Evolutionary conservation across 305 asterid species (phyloP).

Genomic region (Fraxinus sp.): DNA sequence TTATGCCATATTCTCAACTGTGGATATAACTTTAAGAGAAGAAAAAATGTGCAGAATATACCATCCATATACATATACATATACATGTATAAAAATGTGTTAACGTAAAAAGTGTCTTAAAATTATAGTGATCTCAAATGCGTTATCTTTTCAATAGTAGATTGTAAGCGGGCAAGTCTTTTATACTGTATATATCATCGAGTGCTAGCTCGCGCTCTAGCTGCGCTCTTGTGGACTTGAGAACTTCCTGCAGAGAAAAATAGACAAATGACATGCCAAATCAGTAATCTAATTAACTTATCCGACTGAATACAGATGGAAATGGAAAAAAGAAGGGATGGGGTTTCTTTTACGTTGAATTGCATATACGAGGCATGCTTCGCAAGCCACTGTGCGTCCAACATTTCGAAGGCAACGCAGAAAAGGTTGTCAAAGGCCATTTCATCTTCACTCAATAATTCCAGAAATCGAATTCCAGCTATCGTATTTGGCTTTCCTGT

Average conservation of each 20-base stretch:
- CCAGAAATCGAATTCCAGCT: constrained; percentile 72
- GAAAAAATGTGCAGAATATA: neutral
- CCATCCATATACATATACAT: neutral
- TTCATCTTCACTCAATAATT: constrained; percentile 60
- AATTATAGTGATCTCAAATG: neutral
- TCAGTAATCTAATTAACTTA: neutral
- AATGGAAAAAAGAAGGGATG: neutral
- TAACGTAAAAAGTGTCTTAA: neutral
- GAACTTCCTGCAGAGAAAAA: constrained; percentile 62
- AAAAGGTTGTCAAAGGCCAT: constrained; percentile 86
- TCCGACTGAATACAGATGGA: neutral
- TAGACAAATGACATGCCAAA: neutral
- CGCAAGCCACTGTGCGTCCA: constrained; percentile 90
- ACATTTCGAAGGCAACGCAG: constrained; percentile 78
- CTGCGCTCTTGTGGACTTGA: constrained; percentile 75
- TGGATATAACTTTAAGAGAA: neutral
- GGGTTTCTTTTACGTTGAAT: constrained; percentile 58
- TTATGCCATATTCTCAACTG: neutral
- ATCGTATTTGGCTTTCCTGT: constrained; percentile 62
- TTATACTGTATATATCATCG: constrained; percentile 63
- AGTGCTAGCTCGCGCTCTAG: constrained; percentile 83
- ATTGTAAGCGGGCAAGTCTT: constrained; percentile 82
- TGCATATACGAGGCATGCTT: constrained; percentile 94
- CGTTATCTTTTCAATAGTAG: constrained; percentile 49
- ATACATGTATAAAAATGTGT: neutral